Evolutionary conservation across 441 rosid species (phyloP), one percentile per base, ranked within the genome.

Genomic region (Eutrema salsugineum): DNA sequence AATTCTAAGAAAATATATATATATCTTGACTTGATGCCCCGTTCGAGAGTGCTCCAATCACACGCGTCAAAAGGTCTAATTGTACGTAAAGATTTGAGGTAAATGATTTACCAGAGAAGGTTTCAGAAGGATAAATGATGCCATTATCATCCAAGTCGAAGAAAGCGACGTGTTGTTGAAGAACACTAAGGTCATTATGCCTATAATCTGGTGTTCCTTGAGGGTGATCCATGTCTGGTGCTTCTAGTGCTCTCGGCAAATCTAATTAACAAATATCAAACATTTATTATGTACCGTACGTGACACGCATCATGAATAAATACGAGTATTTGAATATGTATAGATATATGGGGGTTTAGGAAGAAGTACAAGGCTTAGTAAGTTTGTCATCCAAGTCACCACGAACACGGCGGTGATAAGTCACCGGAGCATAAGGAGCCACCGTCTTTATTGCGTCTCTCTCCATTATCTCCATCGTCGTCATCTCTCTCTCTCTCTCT

Each of bases 121-220:
- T 94, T 72, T 91, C 98, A 86, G 86, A 88, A 5, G 98, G 97
- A 53, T 94, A 94, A 54, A 94, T 53, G 59, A 94, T 86, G 44
- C 97, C 97, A 73, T 90, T 81, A 56, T 79, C 71, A n/a, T 91
- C 88, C 61, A 68, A 82, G 75, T 94, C 97, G 16, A 91, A 94
- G 77, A 88, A 90, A 81, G 90, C 88, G 0, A 77, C 94, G 77
- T 94, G 97, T 71, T 91, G 97, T 77, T 94, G 97, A 77, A 91
- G 91, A 11, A 94, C 98, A 63, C 83, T 87, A 66, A 88, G 27
- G 24, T 86, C 80, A 46, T 75, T 9, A 73, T 85, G 81, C 24
- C 53, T 53, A 38, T 83, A 90, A 4, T 84, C 90, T 9, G 82
- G 72, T 44, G 97, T 88, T 75, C 97, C 97, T 16, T 77, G 33